phyloP scores from a whole-genome alignment of 805 yeast species.

The Ogataea polymorpha region DNA sequence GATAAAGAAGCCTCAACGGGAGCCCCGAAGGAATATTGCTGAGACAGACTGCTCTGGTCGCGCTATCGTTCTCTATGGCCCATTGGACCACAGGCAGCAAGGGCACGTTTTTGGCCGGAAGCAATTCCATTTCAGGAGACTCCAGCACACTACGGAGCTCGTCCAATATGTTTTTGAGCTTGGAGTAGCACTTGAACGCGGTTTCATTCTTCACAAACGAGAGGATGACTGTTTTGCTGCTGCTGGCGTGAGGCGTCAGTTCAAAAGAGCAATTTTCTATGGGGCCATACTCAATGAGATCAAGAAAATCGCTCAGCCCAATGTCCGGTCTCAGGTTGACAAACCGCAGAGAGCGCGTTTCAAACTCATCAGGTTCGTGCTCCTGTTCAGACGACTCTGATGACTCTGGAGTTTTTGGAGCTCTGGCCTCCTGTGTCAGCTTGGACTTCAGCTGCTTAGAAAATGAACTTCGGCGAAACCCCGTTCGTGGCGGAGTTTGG shows the following conservation, averaged over 20 bases:
- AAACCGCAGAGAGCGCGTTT: constrained; percentile 23
- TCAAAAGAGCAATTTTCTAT: constrained; percentile 54
- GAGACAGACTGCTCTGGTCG: constrained; percentile 30
- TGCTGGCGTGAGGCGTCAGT: constrained; percentile 18
- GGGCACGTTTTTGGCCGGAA: constrained; percentile 33
- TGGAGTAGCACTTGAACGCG: constrained; percentile 23
- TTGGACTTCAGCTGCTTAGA: constrained; percentile 20
- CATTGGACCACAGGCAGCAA: constrained; percentile 24
- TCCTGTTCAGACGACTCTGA: background rate
- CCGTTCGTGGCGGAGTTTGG: background rate
- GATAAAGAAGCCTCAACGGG: constrained; percentile 22
- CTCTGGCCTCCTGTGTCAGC: constrained; percentile 14
- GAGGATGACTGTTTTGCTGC: constrained; percentile 15
- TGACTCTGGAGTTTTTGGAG: background rate
- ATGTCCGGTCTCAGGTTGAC: constrained; percentile 19
- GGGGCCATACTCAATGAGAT: constrained; percentile 54
- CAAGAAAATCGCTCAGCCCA: constrained; percentile 29
- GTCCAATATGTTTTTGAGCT: constrained; percentile 13
- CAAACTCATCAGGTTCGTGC: background rate
- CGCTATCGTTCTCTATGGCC: constrained; percentile 32
- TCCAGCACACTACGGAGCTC: constrained; percentile 31
- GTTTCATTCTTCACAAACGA: constrained; percentile 25
- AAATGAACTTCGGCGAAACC: constrained; percentile 12
- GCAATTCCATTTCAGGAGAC: constrained; percentile 37
- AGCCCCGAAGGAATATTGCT: constrained; percentile 25